Evolutionary conservation across 805 yeast genomes (phyloP), one percentile per base, ranked within the genome.

Genomic region (Lipomyces yamadae): DNA sequence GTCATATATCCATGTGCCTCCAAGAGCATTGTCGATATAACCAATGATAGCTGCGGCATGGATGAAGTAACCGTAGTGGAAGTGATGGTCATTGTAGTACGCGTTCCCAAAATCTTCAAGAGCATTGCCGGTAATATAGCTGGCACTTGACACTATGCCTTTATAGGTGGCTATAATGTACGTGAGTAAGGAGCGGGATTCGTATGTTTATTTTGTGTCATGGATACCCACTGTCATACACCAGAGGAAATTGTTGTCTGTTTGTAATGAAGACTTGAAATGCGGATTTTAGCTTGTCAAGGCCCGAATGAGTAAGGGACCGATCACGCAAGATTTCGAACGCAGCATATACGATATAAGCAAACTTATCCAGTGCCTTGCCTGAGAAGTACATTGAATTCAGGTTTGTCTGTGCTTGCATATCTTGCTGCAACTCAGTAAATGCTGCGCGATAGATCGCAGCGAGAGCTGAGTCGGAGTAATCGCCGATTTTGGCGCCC

Each of bases 361-460:
- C 97, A 78, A 90, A 94, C 78, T 93, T 95, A 72, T 93, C 97
- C 61, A 93, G 79, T 32, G 86, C 83, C 76, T 95, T 94, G 10
- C 98, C 99, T 1, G 96, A 85, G 29, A 91, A 88, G 78, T 94
- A 94, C 90, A 93, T 93, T 0, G 97, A 91, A 69, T 92, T 92
- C 24, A 88, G 80, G 73, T 88, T 80, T n/a, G 89, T 83, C 76
- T 83, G 84, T 30, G 82, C 84, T 2, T 79, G 78, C 45, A 88
- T 82, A 69, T 88, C 90, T 62, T 81, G 85, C 33, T 81, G 74
- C 6, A 85, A 75, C 72, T 90, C 94, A 2, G 74, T 67, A 24
- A 71, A 74, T 2, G 90, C 89, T 0, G 84, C 84, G 15, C 75
- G 71, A n/a, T 78, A 76, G 39, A 90, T 84, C 35, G 77, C 67